Percentiles rank a stretch among this genome's conserved stretches.
Evolutionary conservation across 495 filamentous ascomycete genomes (phyloP).

Genomic region (Daldinia vernicosa): DNA sequence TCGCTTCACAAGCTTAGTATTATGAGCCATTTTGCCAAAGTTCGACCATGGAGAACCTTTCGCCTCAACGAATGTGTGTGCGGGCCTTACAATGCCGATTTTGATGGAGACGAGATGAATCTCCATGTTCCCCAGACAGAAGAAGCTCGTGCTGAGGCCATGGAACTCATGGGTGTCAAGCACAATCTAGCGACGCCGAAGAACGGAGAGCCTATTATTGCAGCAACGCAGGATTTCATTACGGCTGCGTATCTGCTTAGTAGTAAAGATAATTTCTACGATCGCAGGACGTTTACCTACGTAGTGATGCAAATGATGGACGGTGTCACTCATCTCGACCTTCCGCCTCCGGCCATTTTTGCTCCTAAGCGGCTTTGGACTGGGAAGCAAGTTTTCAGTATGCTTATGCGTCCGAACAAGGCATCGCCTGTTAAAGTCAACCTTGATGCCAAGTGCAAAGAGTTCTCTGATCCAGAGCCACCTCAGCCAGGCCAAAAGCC

Average conservation of each 20-base stretch:
- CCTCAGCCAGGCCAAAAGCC: conserved; percentile 53
- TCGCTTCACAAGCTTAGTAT: conserved; percentile 98
- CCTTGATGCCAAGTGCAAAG: conserved; percentile 89
- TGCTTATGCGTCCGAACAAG: conserved; percentile 92
- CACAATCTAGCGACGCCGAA: conserved; percentile 95
- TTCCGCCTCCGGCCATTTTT: conserved; percentile 84
- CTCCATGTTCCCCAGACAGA: conserved; percentile 97
- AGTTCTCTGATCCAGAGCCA: conserved; percentile 65
- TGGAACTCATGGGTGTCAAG: conserved; percentile 97
- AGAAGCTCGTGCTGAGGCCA: conserved; percentile 93
- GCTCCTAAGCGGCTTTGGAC: conserved; percentile 94
- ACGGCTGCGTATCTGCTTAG: conserved; percentile 91
- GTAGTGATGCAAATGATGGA: conserved; percentile 95
- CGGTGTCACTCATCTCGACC: conserved; percentile 77
- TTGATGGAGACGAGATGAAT: conserved; percentile 99
- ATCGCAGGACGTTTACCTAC: conserved; percentile 83
- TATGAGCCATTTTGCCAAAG: conserved; percentile 89
- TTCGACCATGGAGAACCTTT: conserved; percentile 95
- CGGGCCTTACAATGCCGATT: conserved; percentile 98
- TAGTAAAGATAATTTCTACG: conserved; percentile 92
- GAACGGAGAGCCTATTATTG: conserved; percentile 98
- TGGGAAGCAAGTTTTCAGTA: conserved; percentile 95
- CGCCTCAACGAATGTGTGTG: conserved; percentile 98
- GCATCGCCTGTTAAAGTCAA: conserved; percentile 84
- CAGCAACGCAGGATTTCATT: conserved; percentile 98